Base-by-base conservation (phyloP, 352 stramenopile species). In the Saprolegnia parasitica region DNA sequence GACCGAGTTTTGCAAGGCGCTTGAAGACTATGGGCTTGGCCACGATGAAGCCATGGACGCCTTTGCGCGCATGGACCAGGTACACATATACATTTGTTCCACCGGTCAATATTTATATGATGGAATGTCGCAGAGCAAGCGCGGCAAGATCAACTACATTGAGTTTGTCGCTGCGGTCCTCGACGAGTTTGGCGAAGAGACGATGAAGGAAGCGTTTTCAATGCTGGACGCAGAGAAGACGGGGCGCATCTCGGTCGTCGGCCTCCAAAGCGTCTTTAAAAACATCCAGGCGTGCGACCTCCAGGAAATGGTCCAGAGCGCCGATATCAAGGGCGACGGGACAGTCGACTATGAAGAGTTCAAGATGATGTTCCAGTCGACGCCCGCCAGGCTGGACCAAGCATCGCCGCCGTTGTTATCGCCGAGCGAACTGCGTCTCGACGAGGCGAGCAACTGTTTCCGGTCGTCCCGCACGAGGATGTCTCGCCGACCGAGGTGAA, bases 91-190 rank as follows among this genome's bases (percentile, higher is more conserved):
- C n/a, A n/a, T n/a, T n/a, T n/a, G n/a, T n/a, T n/a, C n/a, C n/a
- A n/a, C n/a, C n/a, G n/a, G n/a, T n/a, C n/a, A n/a, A n/a, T n/a
- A n/a, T n/a, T n/a, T n/a, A n/a, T n/a, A n/a, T n/a, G n/a, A n/a
- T n/a, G n/a, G n/a, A n/a, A n/a, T n/a, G n/a, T n/a, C 5, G 10
- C 47, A 70, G 71, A 89, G 80, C 37, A 91, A 90, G 68, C 84
- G 72, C 10, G 89, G 90, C 0, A 72, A 90, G 42, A 96, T 99
- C 39, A 90, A 97, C 68, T 98, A 98, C 72, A 89, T 97, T 5
- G 96, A 99, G 80, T 98, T 98, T 77, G 84, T 98, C 68, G 96
- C 94, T 10, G 96, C 94, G 3, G 94, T 92, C 8, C 87, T 99
- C 73, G 91, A 98, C 72, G 82, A 90, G 21, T 89, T 94, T 64